Evolutionary conservation across 139 green algal species (phyloP).

Genomic region (Eudorina sp.): DNA sequence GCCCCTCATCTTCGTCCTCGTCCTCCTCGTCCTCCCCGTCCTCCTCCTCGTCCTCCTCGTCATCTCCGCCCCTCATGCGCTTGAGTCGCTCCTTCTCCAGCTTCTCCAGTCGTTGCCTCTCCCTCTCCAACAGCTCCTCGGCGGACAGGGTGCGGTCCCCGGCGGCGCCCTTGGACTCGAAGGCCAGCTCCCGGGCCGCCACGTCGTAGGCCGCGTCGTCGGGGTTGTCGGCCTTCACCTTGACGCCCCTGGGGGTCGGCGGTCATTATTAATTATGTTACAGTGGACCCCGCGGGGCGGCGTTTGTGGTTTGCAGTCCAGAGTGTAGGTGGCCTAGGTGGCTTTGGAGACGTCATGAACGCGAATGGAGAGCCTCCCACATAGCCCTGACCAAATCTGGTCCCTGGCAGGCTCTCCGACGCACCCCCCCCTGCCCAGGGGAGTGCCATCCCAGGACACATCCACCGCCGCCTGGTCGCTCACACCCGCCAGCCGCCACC

Average conservation of each 20-base stretch:
- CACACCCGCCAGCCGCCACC: too few relatives aligned
- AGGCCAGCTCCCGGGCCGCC: conserved; percentile 78
- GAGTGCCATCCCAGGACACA: too few relatives aligned
- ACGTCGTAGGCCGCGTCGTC: conserved; percentile 82
- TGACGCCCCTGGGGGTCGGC: conserved; percentile 57
- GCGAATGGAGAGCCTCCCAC: too few relatives aligned
- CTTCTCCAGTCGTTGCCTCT: conserved; percentile 75
- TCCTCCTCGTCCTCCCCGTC: conserved; percentile 44
- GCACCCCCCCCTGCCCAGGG: too few relatives aligned
- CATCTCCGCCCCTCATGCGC: conserved; percentile 69
- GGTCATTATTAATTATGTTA: too few relatives aligned
- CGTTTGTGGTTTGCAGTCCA: too few relatives aligned
- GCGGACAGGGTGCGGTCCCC: conserved; percentile 29
- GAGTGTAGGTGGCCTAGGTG: too few relatives aligned
- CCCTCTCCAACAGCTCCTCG: conserved; percentile 80
- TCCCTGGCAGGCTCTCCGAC: too few relatives aligned
- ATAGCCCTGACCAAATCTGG: too few relatives aligned
- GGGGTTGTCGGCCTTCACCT: conserved; percentile 61
- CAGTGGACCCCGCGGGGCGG: too few relatives aligned
- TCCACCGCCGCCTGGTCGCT: too few relatives aligned
- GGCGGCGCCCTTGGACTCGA: conserved; percentile 72
- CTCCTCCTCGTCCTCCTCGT: conserved; percentile 13
- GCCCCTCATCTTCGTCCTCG: conserved; percentile 37
- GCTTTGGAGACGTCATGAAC: too few relatives aligned
- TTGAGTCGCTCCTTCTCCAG: conserved; percentile 82